Base-by-base conservation (phyloP, 495 filamentous ascomycete genomes). In the Lophiotrema nucula region DNA sequence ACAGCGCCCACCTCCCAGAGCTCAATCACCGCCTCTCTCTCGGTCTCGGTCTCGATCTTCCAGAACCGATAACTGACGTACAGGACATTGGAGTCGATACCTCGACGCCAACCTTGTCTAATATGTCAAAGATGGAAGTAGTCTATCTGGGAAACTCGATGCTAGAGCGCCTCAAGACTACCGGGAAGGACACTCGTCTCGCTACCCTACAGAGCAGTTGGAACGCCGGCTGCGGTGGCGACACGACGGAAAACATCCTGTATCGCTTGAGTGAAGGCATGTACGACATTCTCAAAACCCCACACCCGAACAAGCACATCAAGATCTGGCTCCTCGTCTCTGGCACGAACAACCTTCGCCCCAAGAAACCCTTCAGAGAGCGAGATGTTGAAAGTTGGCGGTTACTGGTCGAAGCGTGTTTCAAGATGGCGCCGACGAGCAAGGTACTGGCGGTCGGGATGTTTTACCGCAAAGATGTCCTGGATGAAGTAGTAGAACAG, bases 141-240 rank as follows among this genome's bases (percentile, higher is more conserved):
- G 15, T 50, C 1, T 50, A 50, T 38, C 47, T 50, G 4, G 47
- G 47, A 1, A 50, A 50, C 28, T 50, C 47, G 1, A 50, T 50
- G 47, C 47, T 50, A 10, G 47, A 50, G 47, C 27, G 47, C 10
- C 28, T 50, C 13, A 50, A 50, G n/a, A 50, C 10, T 10, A 50
- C 47, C 3, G 47, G 47, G 12, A 3, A 21, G 18, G 23, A 11
- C 5, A 50, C 47, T 16, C n/a, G 10, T 4, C 18, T 50, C 11
- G 47, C 24, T 8, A 50, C 16, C n/a, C 8, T 33, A 19, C 13
- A 13, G 8, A 11, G 6, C 3, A 18, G 27, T 26, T 50, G 47
- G 47, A 50, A 50, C 26, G 47, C 28, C 4, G 47, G 27, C 8
- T 27, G 25, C 8, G 47, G 47, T 12, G 47, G 47, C 10, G 47